Percentiles rank a stretch among this genome's conserved stretches.
These are phyloP conservation scores for Paraphysoderma sedebokerense DNA, from an alignment of 371 early-diverging fungal genomes.

Conservation along the genomic window DNA sequence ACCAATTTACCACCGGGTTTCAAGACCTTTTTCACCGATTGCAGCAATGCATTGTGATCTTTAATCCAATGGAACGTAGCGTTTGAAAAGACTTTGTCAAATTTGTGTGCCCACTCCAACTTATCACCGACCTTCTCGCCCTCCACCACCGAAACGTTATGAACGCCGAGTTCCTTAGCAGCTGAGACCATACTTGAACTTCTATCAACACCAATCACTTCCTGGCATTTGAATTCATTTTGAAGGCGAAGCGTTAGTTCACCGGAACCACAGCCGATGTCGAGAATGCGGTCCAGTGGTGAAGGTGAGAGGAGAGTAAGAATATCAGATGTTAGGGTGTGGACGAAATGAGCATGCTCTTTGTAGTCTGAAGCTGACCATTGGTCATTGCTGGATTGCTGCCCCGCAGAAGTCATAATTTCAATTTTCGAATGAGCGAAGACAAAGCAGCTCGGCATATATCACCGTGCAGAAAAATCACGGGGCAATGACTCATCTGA, in stretches of 20 bases:
- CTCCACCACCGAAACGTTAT: conserved; percentile 26
- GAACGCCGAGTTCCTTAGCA: conserved; percentile 14
- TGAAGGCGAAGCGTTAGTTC: conserved; percentile 31
- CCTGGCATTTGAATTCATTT: conserved; percentile 13
- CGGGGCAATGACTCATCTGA: too few relatives aligned
- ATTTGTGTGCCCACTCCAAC: conserved; percentile 14
- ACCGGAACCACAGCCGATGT: conserved; percentile 60
- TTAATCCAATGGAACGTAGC: conserved; percentile 1
- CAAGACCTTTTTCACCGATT: conserved; percentile 47
- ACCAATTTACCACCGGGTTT: conserved; percentile 39
- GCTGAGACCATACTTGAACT: conserved; percentile 38
- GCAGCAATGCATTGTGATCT: conserved; percentile 22
- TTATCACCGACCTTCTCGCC: conserved; percentile 28
- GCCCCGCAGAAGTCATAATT: too few relatives aligned
- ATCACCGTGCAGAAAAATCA: too few relatives aligned
- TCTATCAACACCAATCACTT: conserved; percentile 41
- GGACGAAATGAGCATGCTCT: conserved; percentile 45
- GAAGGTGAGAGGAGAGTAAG: conserved; percentile 26
- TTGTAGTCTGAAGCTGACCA: too few relatives aligned
- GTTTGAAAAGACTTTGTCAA: conserved; percentile 10
- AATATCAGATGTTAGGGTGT: conserved; percentile 27
- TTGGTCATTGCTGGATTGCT: too few relatives aligned
- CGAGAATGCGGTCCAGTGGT: conserved; percentile 31
- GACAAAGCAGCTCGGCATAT: too few relatives aligned
- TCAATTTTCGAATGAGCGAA: too few relatives aligned